Conservation (phyloP, 2,329 filamentous ascomycete genomes). For the Epichloe sp. region DNA sequence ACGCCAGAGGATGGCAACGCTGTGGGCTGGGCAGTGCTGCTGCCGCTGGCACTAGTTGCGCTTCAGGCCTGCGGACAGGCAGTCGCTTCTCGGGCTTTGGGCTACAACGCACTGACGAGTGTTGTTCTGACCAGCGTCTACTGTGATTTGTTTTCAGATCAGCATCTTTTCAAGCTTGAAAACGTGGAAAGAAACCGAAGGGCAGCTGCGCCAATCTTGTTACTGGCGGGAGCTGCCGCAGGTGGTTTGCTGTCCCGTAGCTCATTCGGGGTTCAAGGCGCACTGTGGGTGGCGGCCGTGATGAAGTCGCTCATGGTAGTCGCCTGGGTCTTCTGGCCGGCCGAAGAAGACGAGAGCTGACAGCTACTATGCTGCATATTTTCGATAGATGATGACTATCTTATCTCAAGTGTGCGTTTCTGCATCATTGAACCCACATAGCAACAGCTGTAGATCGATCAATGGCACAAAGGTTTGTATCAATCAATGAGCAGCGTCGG, state of each 20-base stretch:
- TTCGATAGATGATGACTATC: background rate
- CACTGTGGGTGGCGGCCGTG: constrained; percentile 45
- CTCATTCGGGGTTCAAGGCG: constrained; percentile 33
- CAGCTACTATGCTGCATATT: background rate
- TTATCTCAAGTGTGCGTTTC: background rate
- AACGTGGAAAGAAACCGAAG: constrained; percentile 40
- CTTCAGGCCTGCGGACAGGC: constrained; percentile 72
- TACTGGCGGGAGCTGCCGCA: constrained; percentile 35
- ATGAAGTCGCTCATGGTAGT: constrained; percentile 44
- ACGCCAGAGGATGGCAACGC: constrained; percentile 26
- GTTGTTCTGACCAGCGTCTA: constrained; percentile 74
- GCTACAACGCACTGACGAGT: constrained; percentile 59
- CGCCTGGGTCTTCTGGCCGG: constrained; percentile 49
- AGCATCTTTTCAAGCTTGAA: constrained; percentile 28
- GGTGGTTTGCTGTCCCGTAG: constrained; percentile 38
- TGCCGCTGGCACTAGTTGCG: constrained; percentile 56
- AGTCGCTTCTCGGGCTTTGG: constrained; percentile 56
- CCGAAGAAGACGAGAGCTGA: constrained; percentile 21
- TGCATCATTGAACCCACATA: background rate
- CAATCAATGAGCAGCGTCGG: too few relatives aligned
- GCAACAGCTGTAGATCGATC: background rate
- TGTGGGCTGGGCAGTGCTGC: constrained; percentile 44
- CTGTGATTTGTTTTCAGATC: constrained; percentile 64
- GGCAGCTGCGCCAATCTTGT: constrained; percentile 33
- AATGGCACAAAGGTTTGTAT: too few relatives aligned